phyloP scores from a whole-genome alignment of 345 rosid genomes.

The Eutrema japonicum region DNA sequence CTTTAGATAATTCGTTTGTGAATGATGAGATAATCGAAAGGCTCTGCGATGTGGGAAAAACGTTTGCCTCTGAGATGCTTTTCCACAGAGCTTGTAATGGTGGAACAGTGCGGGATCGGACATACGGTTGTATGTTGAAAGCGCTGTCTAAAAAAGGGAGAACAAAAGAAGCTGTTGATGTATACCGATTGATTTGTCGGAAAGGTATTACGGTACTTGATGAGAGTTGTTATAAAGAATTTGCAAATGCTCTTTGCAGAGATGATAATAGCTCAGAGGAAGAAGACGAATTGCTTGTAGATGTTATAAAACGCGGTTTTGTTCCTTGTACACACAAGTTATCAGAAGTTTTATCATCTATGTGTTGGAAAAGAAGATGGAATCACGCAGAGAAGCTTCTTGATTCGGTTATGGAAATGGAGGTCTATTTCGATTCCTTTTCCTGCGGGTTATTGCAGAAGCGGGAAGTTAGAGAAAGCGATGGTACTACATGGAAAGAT shows the following conservation, averaged over 20 bases:
- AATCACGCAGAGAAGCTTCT: constrained; percentile 25
- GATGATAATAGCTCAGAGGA: constrained; percentile 51
- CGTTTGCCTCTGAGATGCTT: constrained; percentile 61
- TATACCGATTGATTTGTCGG: constrained; percentile 46
- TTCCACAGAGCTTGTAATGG: constrained; percentile 51
- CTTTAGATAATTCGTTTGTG: not conserved
- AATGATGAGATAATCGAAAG: constrained; percentile 53
- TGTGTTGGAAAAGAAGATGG: constrained; percentile 46
- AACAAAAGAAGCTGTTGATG: constrained; percentile 53
- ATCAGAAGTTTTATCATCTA: constrained; percentile 51
- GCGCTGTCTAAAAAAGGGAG: constrained; percentile 54
- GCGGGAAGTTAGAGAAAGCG: constrained; percentile 56
- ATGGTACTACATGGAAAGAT: constrained; percentile 52
- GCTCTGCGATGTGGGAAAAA: constrained; percentile 63
- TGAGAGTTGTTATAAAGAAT: constrained; percentile 51
- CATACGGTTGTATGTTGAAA: constrained; percentile 60
- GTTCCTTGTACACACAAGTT: constrained; percentile 49
- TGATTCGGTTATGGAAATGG: constrained; percentile 50
- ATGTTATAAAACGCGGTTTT: constrained; percentile 55
- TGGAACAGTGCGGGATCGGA: constrained; percentile 46
- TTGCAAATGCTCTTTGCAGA: constrained; percentile 54
- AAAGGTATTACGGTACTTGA: constrained; percentile 44
- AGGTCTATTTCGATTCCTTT: constrained; percentile 50
- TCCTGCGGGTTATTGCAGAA: constrained; percentile 54
- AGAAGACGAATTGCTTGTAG: constrained; percentile 47